These are phyloP conservation scores for Nicotiana tabacum DNA, from an alignment of 257 asterid genomes.

Conservation along the genomic window DNA sequence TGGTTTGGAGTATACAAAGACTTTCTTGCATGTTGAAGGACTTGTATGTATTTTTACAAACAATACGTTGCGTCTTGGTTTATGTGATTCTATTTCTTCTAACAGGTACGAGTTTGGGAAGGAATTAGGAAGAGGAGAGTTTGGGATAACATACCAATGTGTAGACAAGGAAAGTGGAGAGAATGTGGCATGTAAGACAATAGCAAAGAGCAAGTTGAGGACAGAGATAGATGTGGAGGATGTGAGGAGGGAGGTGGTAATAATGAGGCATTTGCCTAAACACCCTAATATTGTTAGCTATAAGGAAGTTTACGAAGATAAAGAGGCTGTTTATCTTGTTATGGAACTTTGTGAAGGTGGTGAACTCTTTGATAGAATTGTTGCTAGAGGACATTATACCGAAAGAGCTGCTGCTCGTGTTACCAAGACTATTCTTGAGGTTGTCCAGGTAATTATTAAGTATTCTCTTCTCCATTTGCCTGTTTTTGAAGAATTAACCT, in stretches of 20 bases:
- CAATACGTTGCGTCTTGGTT: neutral
- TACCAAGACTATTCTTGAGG: constrained; percentile 73
- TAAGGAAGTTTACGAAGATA: constrained; percentile 69
- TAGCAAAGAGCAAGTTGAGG: constrained; percentile 61
- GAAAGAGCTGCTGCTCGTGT: constrained; percentile 77
- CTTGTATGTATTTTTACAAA: no score
- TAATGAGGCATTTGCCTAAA: constrained; percentile 72
- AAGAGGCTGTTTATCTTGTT: constrained; percentile 65
- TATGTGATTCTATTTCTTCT: neutral
- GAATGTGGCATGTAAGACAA: constrained; percentile 69
- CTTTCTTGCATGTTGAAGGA: neutral
- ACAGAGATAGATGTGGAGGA: constrained; percentile 74
- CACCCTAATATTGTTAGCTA: constrained; percentile 73
- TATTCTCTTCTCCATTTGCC: no score
- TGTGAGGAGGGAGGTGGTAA: constrained; percentile 78
- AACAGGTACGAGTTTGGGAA: constrained; percentile 48
- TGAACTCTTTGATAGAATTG: constrained; percentile 77
- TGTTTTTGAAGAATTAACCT: no score
- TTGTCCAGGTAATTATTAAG: constrained; percentile 50
- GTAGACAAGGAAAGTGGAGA: constrained; percentile 36
- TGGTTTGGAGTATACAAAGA: neutral
- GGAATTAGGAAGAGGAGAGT: constrained; percentile 87
- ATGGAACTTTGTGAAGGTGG: constrained; percentile 96
- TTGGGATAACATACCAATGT: constrained; percentile 74
- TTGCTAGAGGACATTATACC: constrained; percentile 71